phyloP scores from a whole-genome alignment of 2,329 filamentous ascomycete species.

The Pseudocercospora eumusae region DNA sequence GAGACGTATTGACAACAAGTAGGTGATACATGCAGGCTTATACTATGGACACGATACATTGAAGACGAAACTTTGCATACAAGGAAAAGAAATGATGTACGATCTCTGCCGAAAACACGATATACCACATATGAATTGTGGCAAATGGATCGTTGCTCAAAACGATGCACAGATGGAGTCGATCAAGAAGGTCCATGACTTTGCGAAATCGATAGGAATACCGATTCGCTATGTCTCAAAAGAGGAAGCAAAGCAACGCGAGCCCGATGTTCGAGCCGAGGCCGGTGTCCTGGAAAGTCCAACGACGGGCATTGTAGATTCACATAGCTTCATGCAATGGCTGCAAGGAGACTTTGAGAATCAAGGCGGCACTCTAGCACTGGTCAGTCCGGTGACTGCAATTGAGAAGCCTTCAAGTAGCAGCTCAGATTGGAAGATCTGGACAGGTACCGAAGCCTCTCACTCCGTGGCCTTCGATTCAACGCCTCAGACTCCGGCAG shows the following conservation, averaged over 20 bases:
- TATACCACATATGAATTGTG: conserved; percentile 72
- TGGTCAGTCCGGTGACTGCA: conserved; percentile 64
- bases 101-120: conserved; percentile 66
- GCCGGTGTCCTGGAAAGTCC: conserved; percentile 78
- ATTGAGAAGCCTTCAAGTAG: conserved; percentile 57
- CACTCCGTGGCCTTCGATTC: conserved; percentile 29
- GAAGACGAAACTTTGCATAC: conserved; percentile 81
- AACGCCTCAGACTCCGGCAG: conserved; percentile 30
- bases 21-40: conserved; percentile 91
- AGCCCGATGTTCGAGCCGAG: conserved; percentile 73
- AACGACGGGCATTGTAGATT: conserved; percentile 88
- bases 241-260: conserved; percentile 63
- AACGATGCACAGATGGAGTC: conserved; percentile 67
- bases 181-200: conserved; percentile 58
- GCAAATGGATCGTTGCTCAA: conserved; percentile 96
- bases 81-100: conserved; percentile 76
- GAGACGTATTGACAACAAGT: conserved; percentile 6
- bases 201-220: conserved; percentile 59
- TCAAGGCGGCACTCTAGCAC: conserved; percentile 70
- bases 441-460: conserved; percentile 41
- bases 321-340: conserved; percentile 78
- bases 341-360: conserved; percentile 77
- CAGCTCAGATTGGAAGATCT: conserved; percentile 68
- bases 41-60: conserved; percentile 79
- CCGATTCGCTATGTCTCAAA: conserved; percentile 69